These are phyloP conservation scores for Apocynum venetum DNA, from an alignment of 257 asterid species.

Conservation along the genomic window DNA sequence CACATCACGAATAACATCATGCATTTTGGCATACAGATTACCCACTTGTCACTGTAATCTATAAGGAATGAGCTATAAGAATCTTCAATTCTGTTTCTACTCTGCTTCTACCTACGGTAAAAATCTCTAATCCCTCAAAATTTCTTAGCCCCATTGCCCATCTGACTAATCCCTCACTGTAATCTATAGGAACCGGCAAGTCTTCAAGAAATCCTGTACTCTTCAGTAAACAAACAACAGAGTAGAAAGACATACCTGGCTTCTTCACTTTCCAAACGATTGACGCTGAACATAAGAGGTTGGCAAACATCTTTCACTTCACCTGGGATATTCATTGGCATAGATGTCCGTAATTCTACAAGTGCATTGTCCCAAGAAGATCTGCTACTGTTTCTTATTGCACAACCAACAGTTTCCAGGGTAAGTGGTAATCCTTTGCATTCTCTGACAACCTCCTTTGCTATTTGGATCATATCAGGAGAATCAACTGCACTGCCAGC, in stretches of 20 bases:
- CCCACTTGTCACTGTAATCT: not conserved
- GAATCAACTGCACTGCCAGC: slow-evolving; percentile 1
- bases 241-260: slow-evolving; percentile 19
- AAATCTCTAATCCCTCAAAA: not conserved
- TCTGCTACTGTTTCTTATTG: not conserved
- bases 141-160: slow-evolving; percentile 13
- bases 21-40: not conserved
- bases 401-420: slow-evolving; percentile 18
- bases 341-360: not conserved
- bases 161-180: not conserved
- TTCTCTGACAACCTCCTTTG: slow-evolving; percentile 6
- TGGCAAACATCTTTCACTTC: slow-evolving; percentile 10
- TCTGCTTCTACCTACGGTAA: slow-evolving; percentile 12
- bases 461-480: not conserved
- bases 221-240: slow-evolving; percentile 27
- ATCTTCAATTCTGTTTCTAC: not conserved
- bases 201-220: slow-evolving; percentile 14
- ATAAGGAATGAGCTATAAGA: slow-evolving; percentile 16
- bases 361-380: slow-evolving; percentile 18
- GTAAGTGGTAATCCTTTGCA: slow-evolving; percentile 30
- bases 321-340: not conserved
- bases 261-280: slow-evolving; percentile 16
- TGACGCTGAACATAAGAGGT: slow-evolving; percentile 20
- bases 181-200: too few relatives aligned
- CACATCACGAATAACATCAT: slow-evolving; percentile 18